A percentile compares a stretch with the other conserved stretches of the same genome.
Evolutionary conservation across 129 eudicot genomes (phyloP).

Genomic region (Erigeron canadensis): DNA sequence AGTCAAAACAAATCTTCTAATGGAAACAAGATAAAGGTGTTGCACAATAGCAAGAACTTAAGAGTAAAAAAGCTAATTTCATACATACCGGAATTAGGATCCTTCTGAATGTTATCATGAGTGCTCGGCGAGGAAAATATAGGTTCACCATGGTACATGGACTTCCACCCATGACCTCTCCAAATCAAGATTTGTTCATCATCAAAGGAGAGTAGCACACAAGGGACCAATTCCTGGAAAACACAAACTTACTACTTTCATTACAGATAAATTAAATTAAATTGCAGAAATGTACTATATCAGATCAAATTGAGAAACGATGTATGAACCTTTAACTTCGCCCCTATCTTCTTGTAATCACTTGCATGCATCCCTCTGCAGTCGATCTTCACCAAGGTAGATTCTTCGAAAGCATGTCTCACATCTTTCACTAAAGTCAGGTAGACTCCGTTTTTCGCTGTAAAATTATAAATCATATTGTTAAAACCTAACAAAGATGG

Average conservation of each 20-base stretch:
- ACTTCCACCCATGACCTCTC: conserved; percentile 88
- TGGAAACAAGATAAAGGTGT: background rate
- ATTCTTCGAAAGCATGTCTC: conserved; percentile 87
- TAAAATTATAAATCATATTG: conserved; percentile 1
- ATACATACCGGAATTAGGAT: conserved; percentile 42
- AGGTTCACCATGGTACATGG: conserved; percentile 55
- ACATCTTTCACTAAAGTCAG: conserved; percentile 75
- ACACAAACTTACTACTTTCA: background rate
- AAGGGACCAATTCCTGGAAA: conserved; percentile 91
- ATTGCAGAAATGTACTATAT: background rate
- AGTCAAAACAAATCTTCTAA: background rate
- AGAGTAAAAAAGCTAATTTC: background rate
- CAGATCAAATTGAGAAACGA: conserved; percentile 3
- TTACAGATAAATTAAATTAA: background rate
- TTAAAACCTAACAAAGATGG: background rate
- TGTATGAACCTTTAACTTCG: conserved; percentile 72
- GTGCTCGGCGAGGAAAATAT: conserved; percentile 16
- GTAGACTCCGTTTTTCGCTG: conserved; percentile 94
- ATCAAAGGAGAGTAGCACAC: conserved; percentile 89
- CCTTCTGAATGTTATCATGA: conserved; percentile 1
- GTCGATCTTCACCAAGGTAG: conserved; percentile 73
- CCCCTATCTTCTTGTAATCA: conserved; percentile 96
- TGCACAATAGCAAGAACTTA: background rate
- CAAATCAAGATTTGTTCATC: conserved; percentile 95
- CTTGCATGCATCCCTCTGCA: conserved; percentile 89